These are phyloP conservation scores for Boletellus deceptivus DNA, from an alignment of 1,284 basidiomycete genomes.

Conservation along the genomic window DNA sequence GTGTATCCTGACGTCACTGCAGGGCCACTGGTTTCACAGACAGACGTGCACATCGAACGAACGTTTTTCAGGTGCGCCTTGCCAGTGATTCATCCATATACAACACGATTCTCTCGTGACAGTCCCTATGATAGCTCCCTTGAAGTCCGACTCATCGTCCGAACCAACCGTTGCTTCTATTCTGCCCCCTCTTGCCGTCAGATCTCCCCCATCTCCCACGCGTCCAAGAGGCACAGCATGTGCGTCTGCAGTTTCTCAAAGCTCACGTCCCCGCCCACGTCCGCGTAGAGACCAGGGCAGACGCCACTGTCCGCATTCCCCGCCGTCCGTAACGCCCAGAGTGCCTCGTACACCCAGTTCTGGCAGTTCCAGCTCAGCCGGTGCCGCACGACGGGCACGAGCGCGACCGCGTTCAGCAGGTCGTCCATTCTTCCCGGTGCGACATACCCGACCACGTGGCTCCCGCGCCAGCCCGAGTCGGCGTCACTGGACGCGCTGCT, in stretches of 20 bases:
- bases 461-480: constrained; percentile 10
- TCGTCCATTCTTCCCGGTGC: constrained; percentile 3
- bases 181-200: not conserved
- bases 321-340: constrained; percentile 1
- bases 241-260: constrained; percentile 7
- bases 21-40: no score
- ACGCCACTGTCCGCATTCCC: no score
- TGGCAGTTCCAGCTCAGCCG: constrained; percentile 15
- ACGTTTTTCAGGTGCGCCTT: no score
- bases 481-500: no score
- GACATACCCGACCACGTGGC: constrained; percentile 10
- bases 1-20: no score
- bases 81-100: no score
- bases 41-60: no score
- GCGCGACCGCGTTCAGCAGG: constrained; percentile 5
- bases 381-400: constrained; percentile 2
- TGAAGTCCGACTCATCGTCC: no score
- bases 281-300: constrained; percentile 2
- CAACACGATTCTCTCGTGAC: no score
- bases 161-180: no score
- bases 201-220: constrained; percentile 22
- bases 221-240: constrained; percentile 15
- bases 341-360: constrained; percentile 16
- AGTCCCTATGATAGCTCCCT: no score
- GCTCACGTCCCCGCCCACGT: not conserved